A percentile compares a stretch with the other conserved stretches of the same genome.
Evolutionary conservation across 306 rosid species (phyloP).

Genomic region (Dryas octopetala): DNA sequence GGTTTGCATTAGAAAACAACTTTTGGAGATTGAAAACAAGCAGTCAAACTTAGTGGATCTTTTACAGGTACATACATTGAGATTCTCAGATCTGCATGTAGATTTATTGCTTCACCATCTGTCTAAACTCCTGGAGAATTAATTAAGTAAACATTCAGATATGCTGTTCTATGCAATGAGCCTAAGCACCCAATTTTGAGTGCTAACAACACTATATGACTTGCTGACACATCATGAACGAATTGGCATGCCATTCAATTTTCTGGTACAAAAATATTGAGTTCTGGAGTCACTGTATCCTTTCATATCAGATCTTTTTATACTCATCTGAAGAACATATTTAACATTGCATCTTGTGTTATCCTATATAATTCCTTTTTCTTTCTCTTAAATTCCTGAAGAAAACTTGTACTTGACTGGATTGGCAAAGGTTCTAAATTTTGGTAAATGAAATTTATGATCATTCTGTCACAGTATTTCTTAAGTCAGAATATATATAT

Average conservation of each 20-base stretch:
- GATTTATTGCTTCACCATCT: neutral
- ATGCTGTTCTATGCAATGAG: neutral
- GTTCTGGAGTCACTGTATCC: too few relatives aligned
- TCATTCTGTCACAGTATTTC: neutral
- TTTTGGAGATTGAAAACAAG: slow-evolving; percentile 69
- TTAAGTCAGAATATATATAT: neutral
- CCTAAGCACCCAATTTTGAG: slow-evolving; percentile 1
- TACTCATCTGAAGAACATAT: too few relatives aligned
- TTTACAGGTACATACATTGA: slow-evolving; percentile 52
- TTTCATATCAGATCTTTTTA: too few relatives aligned
- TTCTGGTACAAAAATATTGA: neutral
- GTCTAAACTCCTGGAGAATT: slow-evolving; percentile 10
- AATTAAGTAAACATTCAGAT: neutral
- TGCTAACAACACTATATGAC: neutral
- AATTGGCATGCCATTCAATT: neutral
- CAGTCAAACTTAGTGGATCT: slow-evolving; percentile 69
- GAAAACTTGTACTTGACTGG: neutral
- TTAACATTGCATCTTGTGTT: too few relatives aligned
- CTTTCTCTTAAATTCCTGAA: neutral
- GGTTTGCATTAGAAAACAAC: slow-evolving; percentile 66
- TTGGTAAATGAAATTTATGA: neutral
- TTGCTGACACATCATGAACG: neutral
- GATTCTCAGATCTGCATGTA: neutral
- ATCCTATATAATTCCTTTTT: neutral
- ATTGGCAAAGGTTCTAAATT: neutral